Conservation (phyloP, 1,284 basidiomycete genomes). For the Cutaneotrichosporon arboriforme region DNA sequence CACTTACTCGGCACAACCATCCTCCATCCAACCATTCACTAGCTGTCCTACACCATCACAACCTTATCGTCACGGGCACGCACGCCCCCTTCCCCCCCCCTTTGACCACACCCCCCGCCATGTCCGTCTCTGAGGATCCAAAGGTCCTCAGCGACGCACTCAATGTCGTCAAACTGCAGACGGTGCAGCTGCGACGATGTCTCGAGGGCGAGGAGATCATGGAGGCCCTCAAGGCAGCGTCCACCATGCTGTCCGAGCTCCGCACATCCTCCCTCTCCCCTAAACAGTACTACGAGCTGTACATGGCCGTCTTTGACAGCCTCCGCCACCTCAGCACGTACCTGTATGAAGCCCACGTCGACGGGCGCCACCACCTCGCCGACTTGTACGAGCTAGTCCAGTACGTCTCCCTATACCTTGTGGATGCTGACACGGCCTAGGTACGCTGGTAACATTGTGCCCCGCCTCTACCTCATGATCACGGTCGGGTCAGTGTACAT, state of each 20-base stretch:
- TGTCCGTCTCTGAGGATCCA: constrained; percentile 32
- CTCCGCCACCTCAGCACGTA: constrained; percentile 88
- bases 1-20: not conserved
- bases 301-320: constrained; percentile 95
- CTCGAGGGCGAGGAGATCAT: constrained; percentile 89
- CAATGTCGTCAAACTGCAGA: constrained; percentile 79
- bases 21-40: not conserved
- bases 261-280: constrained; percentile 84
- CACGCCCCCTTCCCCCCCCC: not conserved
- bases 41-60: not conserved
- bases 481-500: constrained; percentile 96
- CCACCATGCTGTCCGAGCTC: constrained; percentile 89
- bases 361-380: constrained; percentile 83
- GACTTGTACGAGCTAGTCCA: constrained; percentile 96
- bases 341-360: constrained; percentile 84
- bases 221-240: constrained; percentile 92
- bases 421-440: constrained; percentile 14
- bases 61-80: not conserved
- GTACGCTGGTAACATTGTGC: constrained; percentile 63
- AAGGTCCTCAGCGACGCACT: constrained; percentile 43
- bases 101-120: constrained; percentile 1
- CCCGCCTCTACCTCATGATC: constrained; percentile 93
- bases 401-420: constrained; percentile 51
- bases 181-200: constrained; percentile 87
- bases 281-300: constrained; percentile 96